Conservation (phyloP, 2,329 filamentous ascomycete genomes). For the Neospermospora avenae region DNA sequence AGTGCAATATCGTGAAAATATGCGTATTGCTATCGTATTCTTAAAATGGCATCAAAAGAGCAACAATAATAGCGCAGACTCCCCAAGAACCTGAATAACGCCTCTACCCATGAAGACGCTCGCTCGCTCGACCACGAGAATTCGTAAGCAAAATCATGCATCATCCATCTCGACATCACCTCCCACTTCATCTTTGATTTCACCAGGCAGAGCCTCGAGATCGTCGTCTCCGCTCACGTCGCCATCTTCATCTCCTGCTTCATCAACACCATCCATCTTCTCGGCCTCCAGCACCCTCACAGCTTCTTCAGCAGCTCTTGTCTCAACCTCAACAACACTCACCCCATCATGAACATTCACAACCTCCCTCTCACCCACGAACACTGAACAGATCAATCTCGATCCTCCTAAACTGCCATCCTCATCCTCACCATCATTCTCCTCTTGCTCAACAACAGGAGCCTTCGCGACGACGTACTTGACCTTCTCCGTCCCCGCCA, state of each 20-base stretch:
- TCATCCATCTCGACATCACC: slow-evolving; percentile 2
- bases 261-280: neutral
- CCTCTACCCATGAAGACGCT: neutral
- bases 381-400: slow-evolving; percentile 45
- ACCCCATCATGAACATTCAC: slow-evolving; percentile 45
- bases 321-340: slow-evolving; percentile 50
- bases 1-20: neutral
- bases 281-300: slow-evolving; percentile 35
- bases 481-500: slow-evolving; percentile 52
- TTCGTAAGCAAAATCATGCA: neutral
- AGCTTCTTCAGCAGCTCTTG: slow-evolving; percentile 52
- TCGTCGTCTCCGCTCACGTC: neutral
- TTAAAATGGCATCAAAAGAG: neutral
- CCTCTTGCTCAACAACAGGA: neutral
- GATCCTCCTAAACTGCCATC: slow-evolving; percentile 8
- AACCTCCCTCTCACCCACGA: slow-evolving; percentile 46
- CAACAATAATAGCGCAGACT: neutral
- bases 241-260: neutral
- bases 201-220: neutral
- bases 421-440: neutral
- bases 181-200: neutral
- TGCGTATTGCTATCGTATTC: too few species aligned
- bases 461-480: slow-evolving; percentile 46
- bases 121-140: neutral
- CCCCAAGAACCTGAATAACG: neutral